Conservation (phyloP, 495 filamentous ascomycete genomes). For the Amphirosellinia nigrospora region DNA sequence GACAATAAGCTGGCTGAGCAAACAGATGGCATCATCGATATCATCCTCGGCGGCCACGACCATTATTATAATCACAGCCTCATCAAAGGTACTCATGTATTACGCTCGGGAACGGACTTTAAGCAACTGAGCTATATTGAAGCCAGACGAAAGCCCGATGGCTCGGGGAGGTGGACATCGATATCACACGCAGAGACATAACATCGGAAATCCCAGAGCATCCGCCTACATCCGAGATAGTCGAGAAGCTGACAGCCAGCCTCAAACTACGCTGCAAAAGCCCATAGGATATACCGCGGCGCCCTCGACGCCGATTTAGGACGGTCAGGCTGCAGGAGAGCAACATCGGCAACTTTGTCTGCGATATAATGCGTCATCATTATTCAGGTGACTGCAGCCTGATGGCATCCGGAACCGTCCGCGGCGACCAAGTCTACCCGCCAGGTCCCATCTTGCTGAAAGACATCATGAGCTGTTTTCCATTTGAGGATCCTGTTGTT, state of each 20-base stretch:
- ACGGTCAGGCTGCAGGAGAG: conserved; percentile 79
- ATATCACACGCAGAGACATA: conserved; percentile 76
- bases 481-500: conserved; percentile 90
- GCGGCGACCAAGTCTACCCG: conserved; percentile 87
- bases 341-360: conserved; percentile 88
- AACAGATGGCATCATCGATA: conserved; percentile 72
- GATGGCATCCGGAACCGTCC: conserved; percentile 88
- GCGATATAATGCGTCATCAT: conserved; percentile 86
- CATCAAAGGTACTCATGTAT: conserved; percentile 77
- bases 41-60: conserved; percentile 88
- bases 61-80: conserved; percentile 81
- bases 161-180: conserved; percentile 68
- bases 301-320: conserved; percentile 86
- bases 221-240: conserved; percentile 57
- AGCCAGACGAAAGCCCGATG: conserved; percentile 58
- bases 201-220: conserved; percentile 70
- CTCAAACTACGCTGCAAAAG: conserved; percentile 79
- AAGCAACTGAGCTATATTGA: conserved; percentile 90
- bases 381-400: conserved; percentile 79
- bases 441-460: conserved; percentile 76
- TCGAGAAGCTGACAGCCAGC: conserved; percentile 69
- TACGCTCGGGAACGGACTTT: conserved; percentile 87
- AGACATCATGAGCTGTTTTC: conserved; percentile 79
- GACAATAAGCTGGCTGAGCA: conserved; percentile 80
- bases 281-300: conserved; percentile 81